Conservation (phyloP, 208 protist genomes). For the Leishmania tarentolae region DNA sequence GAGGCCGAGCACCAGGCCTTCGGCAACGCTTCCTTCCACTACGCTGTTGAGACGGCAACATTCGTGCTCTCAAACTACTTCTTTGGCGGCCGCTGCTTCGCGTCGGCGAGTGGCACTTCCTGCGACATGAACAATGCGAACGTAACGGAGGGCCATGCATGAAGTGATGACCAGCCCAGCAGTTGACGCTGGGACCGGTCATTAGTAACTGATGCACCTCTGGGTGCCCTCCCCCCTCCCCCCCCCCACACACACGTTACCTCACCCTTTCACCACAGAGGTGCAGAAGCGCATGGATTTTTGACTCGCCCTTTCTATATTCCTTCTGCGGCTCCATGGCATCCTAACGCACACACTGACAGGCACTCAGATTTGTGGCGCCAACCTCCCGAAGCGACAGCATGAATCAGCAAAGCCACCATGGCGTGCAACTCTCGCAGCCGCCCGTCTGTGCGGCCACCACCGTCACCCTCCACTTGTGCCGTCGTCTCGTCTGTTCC, state of each 20-base stretch:
- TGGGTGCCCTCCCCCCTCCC: too few relatives aligned
- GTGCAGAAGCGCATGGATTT: not conserved
- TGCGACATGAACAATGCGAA: not conserved
- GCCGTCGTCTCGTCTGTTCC: not conserved
- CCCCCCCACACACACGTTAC: too few relatives aligned
- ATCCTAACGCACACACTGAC: not conserved
- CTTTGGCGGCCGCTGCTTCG: slow-evolving; percentile 44
- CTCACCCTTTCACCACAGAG: not conserved
- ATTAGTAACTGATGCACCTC: not conserved
- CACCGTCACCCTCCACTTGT: not conserved
- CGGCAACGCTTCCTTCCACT: slow-evolving; percentile 47
- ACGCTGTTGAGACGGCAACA: slow-evolving; percentile 48
- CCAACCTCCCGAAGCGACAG: not conserved
- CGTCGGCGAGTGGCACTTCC: not conserved
- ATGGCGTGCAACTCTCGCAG: not conserved
- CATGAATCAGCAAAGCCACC: not conserved
- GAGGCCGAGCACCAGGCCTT: slow-evolving; percentile 45
- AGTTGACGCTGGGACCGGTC: not conserved
- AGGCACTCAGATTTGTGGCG: not conserved
- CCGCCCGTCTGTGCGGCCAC: not conserved
- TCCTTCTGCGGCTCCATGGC: not conserved
- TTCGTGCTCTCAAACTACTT: slow-evolving; percentile 72
- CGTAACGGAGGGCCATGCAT: not conserved
- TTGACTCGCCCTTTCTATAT: not conserved
- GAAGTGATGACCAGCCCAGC: not conserved